Conservation (phyloP, 2,329 filamentous ascomycete species). For the Cordyceps javanica region DNA sequence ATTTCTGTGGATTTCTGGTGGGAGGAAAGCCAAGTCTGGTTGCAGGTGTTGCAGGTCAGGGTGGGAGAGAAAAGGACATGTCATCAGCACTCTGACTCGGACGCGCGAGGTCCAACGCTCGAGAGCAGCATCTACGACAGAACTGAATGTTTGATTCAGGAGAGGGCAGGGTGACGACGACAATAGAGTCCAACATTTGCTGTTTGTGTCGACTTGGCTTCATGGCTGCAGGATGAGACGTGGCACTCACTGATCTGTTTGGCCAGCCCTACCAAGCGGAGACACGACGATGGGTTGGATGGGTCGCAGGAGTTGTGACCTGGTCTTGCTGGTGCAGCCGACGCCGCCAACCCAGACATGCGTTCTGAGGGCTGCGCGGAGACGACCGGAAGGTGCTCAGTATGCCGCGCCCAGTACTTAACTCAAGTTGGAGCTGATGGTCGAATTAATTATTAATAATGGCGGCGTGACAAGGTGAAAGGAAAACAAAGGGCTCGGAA, state of each 20-base stretch:
- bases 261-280: conserved; percentile 4
- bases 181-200: background rate
- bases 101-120: background rate
- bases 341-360: background rate
- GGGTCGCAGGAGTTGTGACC: background rate
- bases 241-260: background rate
- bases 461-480: background rate
- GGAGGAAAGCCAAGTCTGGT: background rate
- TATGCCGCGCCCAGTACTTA: too few relatives aligned
- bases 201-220: background rate
- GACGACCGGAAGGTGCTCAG: background rate
- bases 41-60: background rate
- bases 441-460: background rate
- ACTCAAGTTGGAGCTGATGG: background rate
- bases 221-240: background rate
- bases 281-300: conserved; percentile 1
- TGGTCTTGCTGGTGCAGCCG: background rate
- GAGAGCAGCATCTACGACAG: background rate
- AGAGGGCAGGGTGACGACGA: too few relatives aligned
- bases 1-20: background rate
- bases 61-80: background rate
- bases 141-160: background rate
- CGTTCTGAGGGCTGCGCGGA: background rate
- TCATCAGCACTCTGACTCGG: background rate
- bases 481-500: background rate